Percentiles rank a stretch among this genome's conserved stretches.
Evolutionary conservation across 2,329 filamentous ascomycete species (phyloP).

Genomic region (Aurifilum marmelostoma): DNA sequence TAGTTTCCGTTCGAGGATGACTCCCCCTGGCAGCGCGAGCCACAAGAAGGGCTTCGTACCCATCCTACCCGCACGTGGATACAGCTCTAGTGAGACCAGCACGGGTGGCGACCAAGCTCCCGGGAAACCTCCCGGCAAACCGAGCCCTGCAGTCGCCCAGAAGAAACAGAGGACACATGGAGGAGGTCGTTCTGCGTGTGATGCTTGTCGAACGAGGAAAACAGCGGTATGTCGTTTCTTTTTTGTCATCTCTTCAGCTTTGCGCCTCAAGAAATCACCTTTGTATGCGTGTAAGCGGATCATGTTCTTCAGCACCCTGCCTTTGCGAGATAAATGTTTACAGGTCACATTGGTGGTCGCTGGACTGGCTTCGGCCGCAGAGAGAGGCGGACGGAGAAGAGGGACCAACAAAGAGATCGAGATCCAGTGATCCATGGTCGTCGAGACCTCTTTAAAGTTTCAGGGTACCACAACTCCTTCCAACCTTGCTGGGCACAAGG

Average conservation of each 20-base stretch:
- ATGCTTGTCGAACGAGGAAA: slow-evolving; percentile 23
- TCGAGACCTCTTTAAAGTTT: not conserved
- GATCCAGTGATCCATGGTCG: not conserved
- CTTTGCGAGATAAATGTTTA: too few species aligned
- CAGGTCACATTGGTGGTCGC: too few species aligned
- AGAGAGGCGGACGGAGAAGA: too few species aligned
- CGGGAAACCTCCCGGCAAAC: not conserved
- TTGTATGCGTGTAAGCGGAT: too few species aligned
- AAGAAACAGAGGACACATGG: slow-evolving; percentile 16
- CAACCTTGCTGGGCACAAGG: not conserved
- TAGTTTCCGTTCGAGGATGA: not conserved
- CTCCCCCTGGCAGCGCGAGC: not conserved
- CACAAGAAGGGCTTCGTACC: slow-evolving; percentile 18
- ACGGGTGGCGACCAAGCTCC: too few species aligned
- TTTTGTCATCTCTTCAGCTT: not conserved
- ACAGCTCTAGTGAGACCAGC: not conserved
- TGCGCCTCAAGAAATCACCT: too few species aligned
- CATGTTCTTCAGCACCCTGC: too few species aligned
- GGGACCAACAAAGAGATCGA: too few species aligned
- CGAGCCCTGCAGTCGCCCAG: not conserved
- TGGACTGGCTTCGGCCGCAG: too few species aligned
- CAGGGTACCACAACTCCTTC: not conserved
- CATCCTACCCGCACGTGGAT: slow-evolving; percentile 19
- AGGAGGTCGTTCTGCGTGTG: slow-evolving; percentile 22
- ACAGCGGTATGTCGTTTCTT: slow-evolving; percentile 18